Evolutionary conservation across 495 filamentous ascomycete genomes (phyloP), one percentile per base, ranked within the genome.

Genomic region (Polyplosphaeria fusca): DNA sequence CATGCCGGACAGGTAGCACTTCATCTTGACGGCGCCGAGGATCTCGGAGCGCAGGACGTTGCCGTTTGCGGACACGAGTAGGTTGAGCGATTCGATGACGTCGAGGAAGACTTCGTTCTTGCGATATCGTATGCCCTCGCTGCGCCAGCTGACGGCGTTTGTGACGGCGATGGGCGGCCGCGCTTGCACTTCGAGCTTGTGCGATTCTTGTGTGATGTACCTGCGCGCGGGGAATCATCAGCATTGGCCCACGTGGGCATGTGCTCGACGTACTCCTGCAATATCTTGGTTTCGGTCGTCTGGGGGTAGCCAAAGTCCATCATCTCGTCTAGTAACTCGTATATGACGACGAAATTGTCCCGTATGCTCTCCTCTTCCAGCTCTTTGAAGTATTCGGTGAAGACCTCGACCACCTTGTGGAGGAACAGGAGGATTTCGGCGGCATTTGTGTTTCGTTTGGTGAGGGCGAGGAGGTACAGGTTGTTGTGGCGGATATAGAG

Each of bases 251-350:
- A 42, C 3, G 32, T n/a, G 16, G 32, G 13, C 42, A 1, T 39
- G 39, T 9, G 20, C 13, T 16, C 5, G 18, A 22, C 54, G 26
- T 76, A 88, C 78, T 99, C 94, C 76, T 97, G 94, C 57, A 99
- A 77, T 69, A 99, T 99, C 80, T 99, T 99, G 74, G 82, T 90
- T 73, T 99, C 94, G 48, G 94, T 99, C 19, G 94, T 99, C 73
- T 99, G 94, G 16, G 94, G 94, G 72, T 99, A 96, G 45, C 94
- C 94, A 76, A 97, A 99, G 72, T 99, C 94, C 94, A 99, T 99
- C 94, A 99, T 99, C 76, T 99, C 94, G 70, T 99, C 94, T 60
- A 99, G 82, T 49, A 99, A 74, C 74, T 99, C 94, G 77, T 99
- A 99, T 67, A 99, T 99, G 67, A 99, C 82, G 71, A 99, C 94